Conservation (phyloP, 345 rosid species). For the Chamaenerion angustifolium region DNA sequence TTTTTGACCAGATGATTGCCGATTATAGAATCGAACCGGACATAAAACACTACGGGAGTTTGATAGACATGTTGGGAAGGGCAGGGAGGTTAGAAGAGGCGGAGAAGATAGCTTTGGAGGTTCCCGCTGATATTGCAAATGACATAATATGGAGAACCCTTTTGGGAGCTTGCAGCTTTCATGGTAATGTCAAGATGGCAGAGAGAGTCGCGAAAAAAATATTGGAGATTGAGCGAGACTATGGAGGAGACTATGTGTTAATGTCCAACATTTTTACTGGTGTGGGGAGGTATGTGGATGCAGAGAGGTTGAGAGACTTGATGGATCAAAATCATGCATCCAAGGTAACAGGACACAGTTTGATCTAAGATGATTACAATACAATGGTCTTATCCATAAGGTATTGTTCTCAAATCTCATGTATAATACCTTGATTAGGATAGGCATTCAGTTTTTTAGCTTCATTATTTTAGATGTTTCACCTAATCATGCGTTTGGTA, state of each 20-base stretch:
- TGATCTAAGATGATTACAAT: conserved; percentile 2
- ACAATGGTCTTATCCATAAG: too few species aligned
- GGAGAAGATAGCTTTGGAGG: conserved; percentile 45
- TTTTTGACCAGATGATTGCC: conserved; percentile 46
- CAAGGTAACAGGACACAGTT: conserved; percentile 51
- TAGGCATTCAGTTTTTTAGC: too few species aligned
- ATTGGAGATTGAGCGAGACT: conserved; percentile 50
- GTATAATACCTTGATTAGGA: too few species aligned
- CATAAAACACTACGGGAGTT: conserved; percentile 62
- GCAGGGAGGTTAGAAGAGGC: conserved; percentile 73
- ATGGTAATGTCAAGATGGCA: conserved; percentile 55
- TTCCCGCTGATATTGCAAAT: conserved; percentile 32
- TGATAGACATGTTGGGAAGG: conserved; percentile 74
- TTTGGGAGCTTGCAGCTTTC: conserved; percentile 69
- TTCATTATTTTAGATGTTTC: too few species aligned
- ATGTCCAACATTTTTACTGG: conserved; percentile 53
- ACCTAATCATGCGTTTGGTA: too few species aligned
- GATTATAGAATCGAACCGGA: conserved; percentile 39
- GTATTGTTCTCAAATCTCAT: too few species aligned
- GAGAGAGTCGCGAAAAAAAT: conserved; percentile 55
- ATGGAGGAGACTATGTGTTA: conserved; percentile 75
- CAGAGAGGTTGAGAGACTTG: conserved; percentile 36
- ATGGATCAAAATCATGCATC: conserved; percentile 38
- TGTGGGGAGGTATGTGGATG: conserved; percentile 57
- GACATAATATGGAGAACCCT: conserved; percentile 72